Percentiles rank a stretch among this genome's conserved stretches.
phyloP scores from a whole-genome alignment of 2,329 filamentous ascomycete species.

The Gaeumannomyces sp. region DNA sequence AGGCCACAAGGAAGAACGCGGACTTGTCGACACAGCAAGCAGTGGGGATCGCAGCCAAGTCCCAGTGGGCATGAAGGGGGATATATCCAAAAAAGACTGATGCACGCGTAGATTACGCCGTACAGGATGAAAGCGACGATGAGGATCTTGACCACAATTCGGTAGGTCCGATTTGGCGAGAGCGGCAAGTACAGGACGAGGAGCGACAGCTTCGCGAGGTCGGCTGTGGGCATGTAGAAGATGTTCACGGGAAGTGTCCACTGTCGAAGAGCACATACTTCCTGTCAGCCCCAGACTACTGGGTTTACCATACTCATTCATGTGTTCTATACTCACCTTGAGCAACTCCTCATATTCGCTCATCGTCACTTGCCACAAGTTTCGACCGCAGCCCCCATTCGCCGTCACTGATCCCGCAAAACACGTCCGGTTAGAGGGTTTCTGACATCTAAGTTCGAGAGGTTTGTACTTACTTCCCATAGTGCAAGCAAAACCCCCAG shows the following conservation, averaged over 20 bases:
- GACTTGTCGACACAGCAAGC: conserved; percentile 1
- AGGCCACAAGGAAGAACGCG: conserved; percentile 2
- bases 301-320: no score
- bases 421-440: no score
- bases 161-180: conserved; percentile 2
- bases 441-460: no score
- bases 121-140: background rate
- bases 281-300: no score
- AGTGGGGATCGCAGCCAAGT: background rate
- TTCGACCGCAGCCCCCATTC: conserved; percentile 1
- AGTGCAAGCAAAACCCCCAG: no score
- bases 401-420: background rate
- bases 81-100: background rate
- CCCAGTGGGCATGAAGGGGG: background rate
- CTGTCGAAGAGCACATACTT: no score
- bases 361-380: background rate
- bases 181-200: background rate
- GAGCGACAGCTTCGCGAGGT: conserved; percentile 1
- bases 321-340: background rate
- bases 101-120: background rate
- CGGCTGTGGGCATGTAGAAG: conserved; percentile 3
- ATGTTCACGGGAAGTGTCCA: conserved; percentile 4
- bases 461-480: no score
- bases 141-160: background rate
- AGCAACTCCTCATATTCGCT: background rate